phyloP scores from a whole-genome alignment of 768 basidiomycete species.

The Phanerodontia chrysosporium region DNA sequence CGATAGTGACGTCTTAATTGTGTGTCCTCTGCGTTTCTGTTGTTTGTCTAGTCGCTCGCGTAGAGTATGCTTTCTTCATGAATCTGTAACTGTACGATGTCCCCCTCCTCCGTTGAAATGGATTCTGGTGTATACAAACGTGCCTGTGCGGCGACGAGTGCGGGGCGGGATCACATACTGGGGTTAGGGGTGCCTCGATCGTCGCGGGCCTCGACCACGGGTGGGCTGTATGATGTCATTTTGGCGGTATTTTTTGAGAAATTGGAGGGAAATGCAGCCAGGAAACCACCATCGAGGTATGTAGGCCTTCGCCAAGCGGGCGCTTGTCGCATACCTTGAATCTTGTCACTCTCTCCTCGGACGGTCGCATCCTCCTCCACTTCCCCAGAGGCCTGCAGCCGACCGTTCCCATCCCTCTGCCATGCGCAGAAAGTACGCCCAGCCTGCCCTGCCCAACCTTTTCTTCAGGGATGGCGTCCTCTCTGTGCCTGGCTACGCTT shows the following conservation, averaged over 20 bases:
- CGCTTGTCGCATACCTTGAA: not conserved
- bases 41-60: constrained; percentile 18
- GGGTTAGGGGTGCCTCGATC: too few species aligned
- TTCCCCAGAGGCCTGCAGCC: not conserved
- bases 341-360: not conserved
- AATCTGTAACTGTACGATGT: constrained; percentile 8
- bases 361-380: constrained; percentile 3
- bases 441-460: constrained; percentile 52
- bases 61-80: constrained; percentile 8
- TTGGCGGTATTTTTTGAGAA: not conserved
- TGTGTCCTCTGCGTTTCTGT: not conserved
- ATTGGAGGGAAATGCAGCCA: too few species aligned
- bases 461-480: constrained; percentile 53
- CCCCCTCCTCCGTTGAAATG: constrained; percentile 5
- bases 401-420: constrained; percentile 6
- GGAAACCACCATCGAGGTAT: too few species aligned
- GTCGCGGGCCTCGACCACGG: too few species aligned
- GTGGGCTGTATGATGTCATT: not conserved
- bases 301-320: too few species aligned
- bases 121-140: constrained; percentile 3
- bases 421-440: constrained; percentile 56
- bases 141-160: too few species aligned
- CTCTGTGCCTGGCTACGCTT: constrained; percentile 68
- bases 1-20: constrained; percentile 38
- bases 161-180: too few species aligned